Evolutionary conservation across 345 rosid species (phyloP).

Genomic region (Salix viminalis): DNA sequence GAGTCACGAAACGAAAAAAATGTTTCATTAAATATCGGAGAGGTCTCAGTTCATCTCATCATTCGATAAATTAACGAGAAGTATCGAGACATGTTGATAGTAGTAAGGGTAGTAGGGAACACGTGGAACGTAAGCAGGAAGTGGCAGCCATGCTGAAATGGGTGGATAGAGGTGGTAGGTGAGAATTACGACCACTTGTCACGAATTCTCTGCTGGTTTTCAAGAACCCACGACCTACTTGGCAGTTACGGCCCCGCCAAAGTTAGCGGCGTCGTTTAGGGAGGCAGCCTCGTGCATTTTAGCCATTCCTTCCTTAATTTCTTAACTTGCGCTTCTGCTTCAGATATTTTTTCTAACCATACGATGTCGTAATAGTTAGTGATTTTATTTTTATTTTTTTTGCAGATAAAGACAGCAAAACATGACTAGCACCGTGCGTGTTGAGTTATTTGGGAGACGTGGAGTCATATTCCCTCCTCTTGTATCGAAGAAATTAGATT

Average conservation of each 20-base stretch:
- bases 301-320: not conserved
- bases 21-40: not conserved
- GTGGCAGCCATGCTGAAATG: conserved; percentile 24
- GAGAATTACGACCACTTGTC: conserved; percentile 22
- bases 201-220: not conserved
- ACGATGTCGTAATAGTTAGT: too few species aligned
- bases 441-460: too few species aligned
- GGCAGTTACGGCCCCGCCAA: conserved; percentile 22
- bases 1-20: not conserved
- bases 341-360: not conserved
- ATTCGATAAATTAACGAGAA: conserved; percentile 13
- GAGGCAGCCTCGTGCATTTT: conserved; percentile 6
- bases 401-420: not conserved
- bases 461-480: too few species aligned
- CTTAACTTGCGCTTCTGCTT: conserved; percentile 12
- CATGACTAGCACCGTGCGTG: not conserved
- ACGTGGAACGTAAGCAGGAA: conserved; percentile 14
- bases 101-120: not conserved
- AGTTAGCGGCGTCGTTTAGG: not conserved
- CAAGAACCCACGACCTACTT: conserved; percentile 13
- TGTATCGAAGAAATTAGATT: too few species aligned
- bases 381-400: too few species aligned
- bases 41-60: not conserved
- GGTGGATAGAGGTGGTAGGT: conserved; percentile 8
- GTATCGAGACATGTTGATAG: not conserved